Conservation (phyloP, 768 basidiomycete genomes). For the Cystobasidium onofrii region DNA sequence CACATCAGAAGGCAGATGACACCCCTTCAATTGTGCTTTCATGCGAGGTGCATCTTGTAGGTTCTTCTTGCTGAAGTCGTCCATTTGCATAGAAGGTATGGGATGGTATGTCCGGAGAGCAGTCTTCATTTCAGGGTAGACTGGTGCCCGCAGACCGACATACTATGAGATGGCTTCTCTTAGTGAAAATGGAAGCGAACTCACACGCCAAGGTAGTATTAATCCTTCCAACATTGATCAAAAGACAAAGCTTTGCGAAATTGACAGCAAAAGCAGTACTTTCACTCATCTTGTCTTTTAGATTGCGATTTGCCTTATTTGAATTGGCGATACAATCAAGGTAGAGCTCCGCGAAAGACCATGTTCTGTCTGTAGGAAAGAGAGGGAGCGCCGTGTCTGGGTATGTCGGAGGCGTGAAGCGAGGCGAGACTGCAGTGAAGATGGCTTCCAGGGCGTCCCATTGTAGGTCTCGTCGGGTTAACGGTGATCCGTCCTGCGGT, state of each 20-base stretch:
- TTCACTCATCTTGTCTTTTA: conserved; percentile 65
- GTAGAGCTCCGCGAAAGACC: conserved; percentile 66
- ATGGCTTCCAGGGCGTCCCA: conserved; percentile 72
- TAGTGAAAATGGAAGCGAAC: conserved; percentile 38
- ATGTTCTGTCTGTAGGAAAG: conserved; percentile 39
- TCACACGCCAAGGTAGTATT: conserved; percentile 77
- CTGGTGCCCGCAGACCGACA: conserved; percentile 51
- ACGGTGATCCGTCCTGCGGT: conserved; percentile 55
- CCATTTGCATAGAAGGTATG: conserved; percentile 62
- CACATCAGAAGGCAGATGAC: conserved; percentile 53
- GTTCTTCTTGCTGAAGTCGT: conserved; percentile 52
- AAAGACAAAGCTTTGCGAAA: conserved; percentile 64
- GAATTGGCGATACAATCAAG: conserved; percentile 69
- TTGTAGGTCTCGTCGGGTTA: conserved; percentile 62
- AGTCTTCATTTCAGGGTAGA: conserved; percentile 74
- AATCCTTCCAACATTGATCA: conserved; percentile 70
- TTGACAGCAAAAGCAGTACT: conserved; percentile 58
- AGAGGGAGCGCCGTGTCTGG: conserved; percentile 50
- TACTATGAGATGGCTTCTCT: no score
- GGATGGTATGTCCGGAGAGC: conserved; percentile 69
- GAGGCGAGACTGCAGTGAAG: conserved; percentile 61
- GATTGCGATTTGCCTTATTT: conserved; percentile 60
- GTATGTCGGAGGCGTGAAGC: conserved; percentile 54
- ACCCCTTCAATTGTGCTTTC: conserved; percentile 63
- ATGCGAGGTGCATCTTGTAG: conserved; percentile 71